Evolutionary conservation across 2,329 filamentous ascomycete species (phyloP).

Genomic region (Bretziella fagacearum): DNA sequence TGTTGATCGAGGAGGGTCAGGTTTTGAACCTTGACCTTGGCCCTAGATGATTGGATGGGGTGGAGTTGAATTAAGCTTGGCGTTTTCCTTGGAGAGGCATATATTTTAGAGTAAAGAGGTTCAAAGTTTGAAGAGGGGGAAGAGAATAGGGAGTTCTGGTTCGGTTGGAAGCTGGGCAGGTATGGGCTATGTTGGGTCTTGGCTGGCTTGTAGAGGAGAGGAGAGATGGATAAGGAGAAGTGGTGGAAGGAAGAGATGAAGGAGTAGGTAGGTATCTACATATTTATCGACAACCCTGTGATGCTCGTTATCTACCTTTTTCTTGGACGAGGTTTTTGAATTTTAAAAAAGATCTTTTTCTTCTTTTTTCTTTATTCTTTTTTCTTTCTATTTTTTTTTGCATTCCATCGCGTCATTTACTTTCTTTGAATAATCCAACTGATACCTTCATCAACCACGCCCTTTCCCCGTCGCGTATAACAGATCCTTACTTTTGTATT

Average conservation of each 20-base stretch:
- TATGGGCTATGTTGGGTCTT: too few relatives aligned
- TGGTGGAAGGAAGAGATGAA: background rate
- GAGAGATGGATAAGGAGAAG: background rate
- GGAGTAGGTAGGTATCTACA: too few relatives aligned
- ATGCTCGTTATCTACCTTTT: background rate
- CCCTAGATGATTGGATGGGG: background rate
- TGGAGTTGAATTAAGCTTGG: background rate
- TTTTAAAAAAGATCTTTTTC: background rate
- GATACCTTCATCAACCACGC: background rate
- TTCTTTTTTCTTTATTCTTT: background rate
- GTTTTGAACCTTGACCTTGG: too few relatives aligned
- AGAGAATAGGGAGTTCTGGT: background rate
- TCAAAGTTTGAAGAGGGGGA: background rate
- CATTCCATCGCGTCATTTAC: background rate
- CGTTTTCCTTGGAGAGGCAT: background rate
- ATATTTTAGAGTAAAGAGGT: background rate
- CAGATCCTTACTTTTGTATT: background rate
- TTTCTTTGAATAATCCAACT: background rate
- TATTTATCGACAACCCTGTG: background rate
- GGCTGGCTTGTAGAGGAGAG: background rate
- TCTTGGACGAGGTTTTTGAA: background rate
- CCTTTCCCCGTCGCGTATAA: too few relatives aligned
- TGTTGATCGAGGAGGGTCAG: too few relatives aligned
- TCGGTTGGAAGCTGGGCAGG: background rate
- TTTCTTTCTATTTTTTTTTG: background rate